phyloP scores from a whole-genome alignment of 75 land plant genomes.

The Sequoiadendron giganteum region DNA sequence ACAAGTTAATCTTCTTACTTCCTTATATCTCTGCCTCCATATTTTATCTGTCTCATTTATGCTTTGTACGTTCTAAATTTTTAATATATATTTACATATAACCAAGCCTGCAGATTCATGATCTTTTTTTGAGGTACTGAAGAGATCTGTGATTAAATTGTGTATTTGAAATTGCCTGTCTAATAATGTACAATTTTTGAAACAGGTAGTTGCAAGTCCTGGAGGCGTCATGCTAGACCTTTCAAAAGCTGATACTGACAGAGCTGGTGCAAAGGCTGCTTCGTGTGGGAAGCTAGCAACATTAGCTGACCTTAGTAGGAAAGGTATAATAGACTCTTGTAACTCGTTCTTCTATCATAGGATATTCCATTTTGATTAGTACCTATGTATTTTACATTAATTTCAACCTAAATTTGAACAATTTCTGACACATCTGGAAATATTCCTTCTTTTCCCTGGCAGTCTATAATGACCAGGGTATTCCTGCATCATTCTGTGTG shows the following conservation, averaged over 20 bases:
- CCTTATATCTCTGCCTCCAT: neutral
- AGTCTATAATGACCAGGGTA: constrained; percentile 77
- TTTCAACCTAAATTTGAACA: neutral
- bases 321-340: constrained; percentile 26
- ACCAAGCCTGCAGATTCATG: neutral
- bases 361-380: neutral
- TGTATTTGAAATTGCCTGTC: neutral
- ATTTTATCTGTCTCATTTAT: neutral
- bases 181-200: neutral
- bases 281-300: constrained; percentile 69
- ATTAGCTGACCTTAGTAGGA: constrained; percentile 45
- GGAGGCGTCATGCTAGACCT: constrained; percentile 41
- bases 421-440: neutral
- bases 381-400: neutral
- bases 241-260: constrained; percentile 46
- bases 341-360: neutral
- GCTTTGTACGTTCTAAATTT: neutral
- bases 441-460: constrained; percentile 16
- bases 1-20: neutral
- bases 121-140: neutral
- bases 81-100: neutral
- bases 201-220: constrained; percentile 28
- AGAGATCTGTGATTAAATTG: neutral
- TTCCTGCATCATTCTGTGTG: constrained; percentile 76
- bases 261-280: constrained; percentile 89